phyloP scores from a whole-genome alignment of 179 eudicot species.

The Spinacia oleracea region DNA sequence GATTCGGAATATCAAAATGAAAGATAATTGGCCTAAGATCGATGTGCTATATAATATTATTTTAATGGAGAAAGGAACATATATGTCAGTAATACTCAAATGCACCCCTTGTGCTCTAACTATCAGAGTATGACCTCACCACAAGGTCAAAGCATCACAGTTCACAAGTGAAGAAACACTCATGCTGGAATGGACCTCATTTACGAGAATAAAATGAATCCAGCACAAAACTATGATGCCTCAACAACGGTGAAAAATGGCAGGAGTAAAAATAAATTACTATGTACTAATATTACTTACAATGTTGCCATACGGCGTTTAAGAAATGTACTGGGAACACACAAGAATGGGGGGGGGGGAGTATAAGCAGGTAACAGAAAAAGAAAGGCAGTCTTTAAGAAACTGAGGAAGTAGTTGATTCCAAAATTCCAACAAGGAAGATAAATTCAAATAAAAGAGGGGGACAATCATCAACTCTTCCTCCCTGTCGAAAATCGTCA shows the following conservation, averaged over 20 bases:
- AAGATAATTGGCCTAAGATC: not conserved
- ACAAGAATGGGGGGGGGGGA: not conserved
- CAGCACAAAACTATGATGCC: not conserved
- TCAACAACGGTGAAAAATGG: not conserved
- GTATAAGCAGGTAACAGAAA: not conserved
- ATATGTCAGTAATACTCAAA: not conserved
- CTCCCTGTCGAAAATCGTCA: not conserved
- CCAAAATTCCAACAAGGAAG: not conserved
- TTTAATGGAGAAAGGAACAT: not conserved
- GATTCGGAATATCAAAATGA: not conserved
- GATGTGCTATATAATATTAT: not conserved
- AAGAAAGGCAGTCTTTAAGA: not conserved
- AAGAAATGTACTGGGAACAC: not conserved
- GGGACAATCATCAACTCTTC: not conserved
- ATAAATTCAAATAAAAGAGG: not conserved
- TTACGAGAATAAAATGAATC: not conserved
- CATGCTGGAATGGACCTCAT: not conserved
- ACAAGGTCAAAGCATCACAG: not conserved
- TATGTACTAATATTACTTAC: no score
- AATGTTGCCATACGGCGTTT: not conserved
- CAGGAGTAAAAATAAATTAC: not conserved
- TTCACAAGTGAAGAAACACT: not conserved
- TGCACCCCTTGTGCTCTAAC: not conserved
- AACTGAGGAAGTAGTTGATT: not conserved
- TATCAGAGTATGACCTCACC: not conserved